phyloP scores from a whole-genome alignment of 306 rosid genomes.

The Medicago lupulina region DNA sequence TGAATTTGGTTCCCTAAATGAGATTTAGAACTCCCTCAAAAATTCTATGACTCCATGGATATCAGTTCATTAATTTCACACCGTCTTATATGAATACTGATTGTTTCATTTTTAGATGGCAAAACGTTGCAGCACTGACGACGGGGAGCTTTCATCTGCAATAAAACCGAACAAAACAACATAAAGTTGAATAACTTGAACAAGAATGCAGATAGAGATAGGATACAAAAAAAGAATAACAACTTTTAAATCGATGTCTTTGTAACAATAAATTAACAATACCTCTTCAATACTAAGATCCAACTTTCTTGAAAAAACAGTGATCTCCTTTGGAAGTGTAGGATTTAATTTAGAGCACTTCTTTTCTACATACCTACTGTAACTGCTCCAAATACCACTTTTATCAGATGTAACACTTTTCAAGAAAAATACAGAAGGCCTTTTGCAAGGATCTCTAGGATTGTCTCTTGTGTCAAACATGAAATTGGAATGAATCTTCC shows the following conservation, averaged over 20 bases:
- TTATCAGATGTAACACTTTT: constrained; percentile 52
- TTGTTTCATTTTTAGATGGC: constrained; percentile 51
- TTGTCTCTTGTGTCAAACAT: constrained; percentile 69
- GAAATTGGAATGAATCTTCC: constrained; percentile 57
- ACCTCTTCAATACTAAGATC: constrained; percentile 73
- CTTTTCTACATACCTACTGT: constrained; percentile 52
- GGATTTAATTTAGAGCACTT: constrained; percentile 56
- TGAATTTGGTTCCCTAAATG: no score
- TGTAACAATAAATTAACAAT: constrained; percentile 6
- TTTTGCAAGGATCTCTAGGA: constrained; percentile 75
- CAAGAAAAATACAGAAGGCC: constrained; percentile 66
- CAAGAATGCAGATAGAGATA: constrained; percentile 36
- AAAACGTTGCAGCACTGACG: constrained; percentile 75
- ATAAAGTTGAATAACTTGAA: constrained; percentile 30
- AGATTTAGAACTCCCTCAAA: constrained; percentile 1
- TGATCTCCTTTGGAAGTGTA: constrained; percentile 54
- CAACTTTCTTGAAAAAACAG: constrained; percentile 67
- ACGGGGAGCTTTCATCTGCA: constrained; percentile 82
- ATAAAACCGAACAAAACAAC: constrained; percentile 29
- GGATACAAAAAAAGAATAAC: neutral
- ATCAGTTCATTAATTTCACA: constrained; percentile 66
- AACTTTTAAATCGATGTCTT: no score
- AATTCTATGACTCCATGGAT: constrained; percentile 61
- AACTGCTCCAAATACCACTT: constrained; percentile 61
- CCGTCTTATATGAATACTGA: constrained; percentile 57